Base-by-base conservation (phyloP, 345 rosid genomes). In the Eucalyptus urophylla region DNA sequence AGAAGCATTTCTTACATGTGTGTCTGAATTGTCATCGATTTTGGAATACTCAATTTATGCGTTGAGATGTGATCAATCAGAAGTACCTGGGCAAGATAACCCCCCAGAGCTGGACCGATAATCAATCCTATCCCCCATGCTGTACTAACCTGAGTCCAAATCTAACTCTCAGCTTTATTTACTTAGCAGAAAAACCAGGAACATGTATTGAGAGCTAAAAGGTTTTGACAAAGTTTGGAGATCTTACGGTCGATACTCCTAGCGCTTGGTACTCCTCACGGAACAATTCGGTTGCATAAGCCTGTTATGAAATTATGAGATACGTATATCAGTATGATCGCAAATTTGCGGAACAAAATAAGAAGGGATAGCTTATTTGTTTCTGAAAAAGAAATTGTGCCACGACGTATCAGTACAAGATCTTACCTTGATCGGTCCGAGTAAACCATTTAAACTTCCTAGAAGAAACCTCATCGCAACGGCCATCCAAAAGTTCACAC, bases 121-220 rank as follows among this genome's bases (percentile, higher is more conserved):
- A 98, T 94, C 94, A 98, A 92, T 91, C 99, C 99, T 51, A 95
- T 95, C 11, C 98, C 99, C 99, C 99, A 98, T 33, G 99, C 92
- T 88, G 99, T 97, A 89, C 99, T 96, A 44, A 98, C 94, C 99
- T 98, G 95, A 88, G 90, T 88, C 81, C 62, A 14, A 24, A 33
- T 44, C 14, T 14, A 65, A 9, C 14, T 83, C 47, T 56, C 14
- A 88, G 86, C 45, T 86, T 31, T 51, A 50, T 49, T 14, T n/a
- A 17, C 87, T 37, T 6, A 13, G 58, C 25, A 29, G 24, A 86
- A 37, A 14, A 76, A 76, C 83, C 12, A 86, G 54, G 44, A 86
- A 86, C 40, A 24, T 25, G 87, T 49, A 50, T 86, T 43, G 80
- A 88, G 83, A 49, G 65, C 43, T 19, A n/a, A 17, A 21, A 37